These are phyloP conservation scores for Claviceps arundinis DNA, from an alignment of 2,329 filamentous ascomycete species.

Conservation along the genomic window DNA sequence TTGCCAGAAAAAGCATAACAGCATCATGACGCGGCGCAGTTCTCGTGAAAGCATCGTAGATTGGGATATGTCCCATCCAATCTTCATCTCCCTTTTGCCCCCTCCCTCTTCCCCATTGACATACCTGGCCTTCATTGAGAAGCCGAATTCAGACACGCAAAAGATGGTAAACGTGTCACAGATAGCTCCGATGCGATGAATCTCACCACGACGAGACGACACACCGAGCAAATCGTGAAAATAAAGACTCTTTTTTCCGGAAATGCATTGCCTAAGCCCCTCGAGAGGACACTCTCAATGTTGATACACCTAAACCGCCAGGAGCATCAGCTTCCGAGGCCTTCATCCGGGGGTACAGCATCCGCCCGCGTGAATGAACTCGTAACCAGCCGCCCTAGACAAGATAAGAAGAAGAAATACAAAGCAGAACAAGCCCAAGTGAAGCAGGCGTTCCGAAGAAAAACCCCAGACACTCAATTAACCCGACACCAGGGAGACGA, in stretches of 20 bases:
- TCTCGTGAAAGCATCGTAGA: too few species aligned
- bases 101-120: too few species aligned
- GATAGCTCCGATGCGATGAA: too few species aligned
- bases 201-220: too few species aligned
- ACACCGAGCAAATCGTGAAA: too few species aligned
- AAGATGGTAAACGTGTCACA: too few species aligned
- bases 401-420: neutral
- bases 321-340: neutral
- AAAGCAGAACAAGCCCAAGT: neutral
- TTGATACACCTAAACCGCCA: neutral
- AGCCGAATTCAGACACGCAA: too few species aligned
- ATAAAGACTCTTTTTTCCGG: neutral
- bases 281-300: neutral
- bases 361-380: neutral
- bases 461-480: neutral
- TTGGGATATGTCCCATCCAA: too few species aligned
- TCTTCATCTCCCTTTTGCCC: too few species aligned
- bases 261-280: constrained; percentile 1
- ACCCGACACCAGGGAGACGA: constrained; percentile 1
- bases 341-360: neutral
- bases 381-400: neutral
- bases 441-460: neutral
- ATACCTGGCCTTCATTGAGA: too few species aligned
- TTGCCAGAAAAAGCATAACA: too few species aligned
- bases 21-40: too few species aligned